Percentiles rank a stretch among this genome's conserved stretches.
Conservation (phyloP, 2,329 filamentous ascomycete species). For the Tolypocladium amazonense region DNA sequence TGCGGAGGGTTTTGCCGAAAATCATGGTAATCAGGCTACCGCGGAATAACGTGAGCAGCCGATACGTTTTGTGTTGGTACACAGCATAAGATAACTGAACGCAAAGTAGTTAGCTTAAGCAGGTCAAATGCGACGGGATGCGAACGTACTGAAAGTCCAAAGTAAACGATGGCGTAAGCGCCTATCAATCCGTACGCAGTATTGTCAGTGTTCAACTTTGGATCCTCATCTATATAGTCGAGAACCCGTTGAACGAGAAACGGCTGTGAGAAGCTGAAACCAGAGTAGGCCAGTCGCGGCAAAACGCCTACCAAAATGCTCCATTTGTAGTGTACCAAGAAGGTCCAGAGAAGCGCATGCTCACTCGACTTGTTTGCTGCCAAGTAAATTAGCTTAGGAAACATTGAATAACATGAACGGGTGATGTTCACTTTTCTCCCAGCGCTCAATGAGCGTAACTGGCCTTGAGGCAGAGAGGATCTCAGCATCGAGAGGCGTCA, state of each 20-base stretch:
- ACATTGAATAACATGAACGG: not conserved
- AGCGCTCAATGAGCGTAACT: constrained; percentile 2
- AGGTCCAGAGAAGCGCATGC: constrained; percentile 11
- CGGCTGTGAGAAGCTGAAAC: constrained; percentile 30
- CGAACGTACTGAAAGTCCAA: constrained; percentile 26
- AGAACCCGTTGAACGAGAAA: constrained; percentile 27
- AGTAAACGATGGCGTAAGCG: constrained; percentile 25
- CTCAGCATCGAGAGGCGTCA: constrained; percentile 7
- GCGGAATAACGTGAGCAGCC: constrained; percentile 21
- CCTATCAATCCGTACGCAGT: constrained; percentile 26
- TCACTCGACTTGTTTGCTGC: constrained; percentile 10
- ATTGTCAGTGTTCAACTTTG: constrained; percentile 13
- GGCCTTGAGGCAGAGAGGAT: constrained; percentile 8
- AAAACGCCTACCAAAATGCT: constrained; percentile 18
- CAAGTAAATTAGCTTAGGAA: not conserved
- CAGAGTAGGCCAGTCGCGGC: constrained; percentile 23
- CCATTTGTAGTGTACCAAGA: constrained; percentile 15
- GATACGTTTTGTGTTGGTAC: constrained; percentile 21
- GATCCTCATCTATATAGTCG: constrained; percentile 14
- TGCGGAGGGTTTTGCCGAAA: constrained; percentile 31
- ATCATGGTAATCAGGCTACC: constrained; percentile 31
- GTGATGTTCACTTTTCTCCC: constrained; percentile 4
- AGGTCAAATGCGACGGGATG: not conserved
- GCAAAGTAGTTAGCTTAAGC: not conserved
- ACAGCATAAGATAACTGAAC: constrained; percentile 7